phyloP scores from a whole-genome alignment of 768 basidiomycete genomes.

The Asterophora parasitica region DNA sequence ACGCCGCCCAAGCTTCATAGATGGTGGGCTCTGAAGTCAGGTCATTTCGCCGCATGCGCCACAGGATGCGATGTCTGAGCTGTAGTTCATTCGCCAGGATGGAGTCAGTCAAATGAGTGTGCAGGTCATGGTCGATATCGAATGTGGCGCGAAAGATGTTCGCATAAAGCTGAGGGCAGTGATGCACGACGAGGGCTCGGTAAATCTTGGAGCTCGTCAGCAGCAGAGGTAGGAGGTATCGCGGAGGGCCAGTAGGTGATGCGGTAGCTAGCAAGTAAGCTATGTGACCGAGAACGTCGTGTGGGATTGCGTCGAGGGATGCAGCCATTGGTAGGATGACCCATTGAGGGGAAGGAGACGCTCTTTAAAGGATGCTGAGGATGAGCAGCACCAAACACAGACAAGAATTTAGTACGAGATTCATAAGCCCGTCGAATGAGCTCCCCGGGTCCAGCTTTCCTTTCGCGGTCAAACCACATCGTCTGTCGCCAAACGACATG shows the following conservation, averaged over 20 bases:
- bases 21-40: slow-evolving; percentile 25
- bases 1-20: slow-evolving; percentile 51
- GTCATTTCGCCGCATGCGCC: slow-evolving; percentile 38
- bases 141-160: slow-evolving; percentile 48
- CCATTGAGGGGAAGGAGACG: not conserved
- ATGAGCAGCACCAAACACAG: slow-evolving; percentile 2
- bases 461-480: slow-evolving; percentile 2
- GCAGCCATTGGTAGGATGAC: slow-evolving; percentile 33
- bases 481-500: not conserved
- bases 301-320: slow-evolving; percentile 44
- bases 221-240: slow-evolving; percentile 38
- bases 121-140: slow-evolving; percentile 30
- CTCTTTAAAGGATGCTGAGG: slow-evolving; percentile 5
- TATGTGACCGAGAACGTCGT: slow-evolving; percentile 54
- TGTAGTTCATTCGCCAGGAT: slow-evolving; percentile 45
- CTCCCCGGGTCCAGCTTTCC: not conserved
- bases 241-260: slow-evolving; percentile 34
- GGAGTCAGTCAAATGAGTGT: slow-evolving; percentile 31
- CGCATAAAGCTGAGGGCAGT: slow-evolving; percentile 53
- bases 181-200: slow-evolving; percentile 33
- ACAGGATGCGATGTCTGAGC: slow-evolving; percentile 41
- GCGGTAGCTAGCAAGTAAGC: slow-evolving; percentile 41
- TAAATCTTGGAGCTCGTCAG: slow-evolving; percentile 42
- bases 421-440: not conserved
- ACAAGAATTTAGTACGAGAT: not conserved